These are phyloP conservation scores for Aspergillus funiculosus DNA, from an alignment of 495 filamentous ascomycete genomes.

Conservation along the genomic window DNA sequence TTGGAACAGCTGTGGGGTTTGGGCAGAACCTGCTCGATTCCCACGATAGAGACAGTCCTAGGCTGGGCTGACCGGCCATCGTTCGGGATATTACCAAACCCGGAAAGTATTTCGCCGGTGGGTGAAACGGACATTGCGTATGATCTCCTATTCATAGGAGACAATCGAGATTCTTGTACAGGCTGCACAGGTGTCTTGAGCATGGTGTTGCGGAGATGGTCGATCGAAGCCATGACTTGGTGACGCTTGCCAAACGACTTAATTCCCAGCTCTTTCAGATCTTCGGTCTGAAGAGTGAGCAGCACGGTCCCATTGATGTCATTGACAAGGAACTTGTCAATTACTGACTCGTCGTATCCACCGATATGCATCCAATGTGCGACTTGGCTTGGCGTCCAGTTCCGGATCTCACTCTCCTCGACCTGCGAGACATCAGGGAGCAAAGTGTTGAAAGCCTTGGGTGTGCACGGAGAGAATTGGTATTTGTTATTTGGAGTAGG, in stretches of 20 bases:
- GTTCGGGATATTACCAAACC: neutral
- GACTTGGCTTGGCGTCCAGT: conserved; percentile 53
- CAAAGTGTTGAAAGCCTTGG: conserved; percentile 9
- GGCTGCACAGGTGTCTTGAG: too few relatives aligned
- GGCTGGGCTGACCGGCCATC: too few relatives aligned
- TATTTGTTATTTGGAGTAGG: neutral
- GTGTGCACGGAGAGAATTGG: conserved; percentile 12
- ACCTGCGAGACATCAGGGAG: conserved; percentile 18
- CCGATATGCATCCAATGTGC: conserved; percentile 70
- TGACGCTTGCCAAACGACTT: conserved; percentile 89
- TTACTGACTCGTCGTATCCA: conserved; percentile 62
- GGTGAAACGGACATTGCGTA: conserved; percentile 26
- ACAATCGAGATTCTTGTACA: conserved; percentile 1
- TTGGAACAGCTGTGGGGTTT: conserved; percentile 83
- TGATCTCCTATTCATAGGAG: conserved; percentile 1
- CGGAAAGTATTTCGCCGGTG: conserved; percentile 22
- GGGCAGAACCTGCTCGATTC: conserved; percentile 81
- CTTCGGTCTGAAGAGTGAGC: conserved; percentile 79
- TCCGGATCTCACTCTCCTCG: conserved; percentile 9
- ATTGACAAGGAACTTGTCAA: conserved; percentile 81
- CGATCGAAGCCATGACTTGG: conserved; percentile 77
- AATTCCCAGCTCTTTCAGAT: conserved; percentile 91
- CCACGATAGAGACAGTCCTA: conserved; percentile 91
- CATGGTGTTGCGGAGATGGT: conserved; percentile 58
- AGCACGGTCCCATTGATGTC: conserved; percentile 86